These are phyloP conservation scores for Forsythia viridissima DNA, from an alignment of 257 asterid species.

Conservation along the genomic window DNA sequence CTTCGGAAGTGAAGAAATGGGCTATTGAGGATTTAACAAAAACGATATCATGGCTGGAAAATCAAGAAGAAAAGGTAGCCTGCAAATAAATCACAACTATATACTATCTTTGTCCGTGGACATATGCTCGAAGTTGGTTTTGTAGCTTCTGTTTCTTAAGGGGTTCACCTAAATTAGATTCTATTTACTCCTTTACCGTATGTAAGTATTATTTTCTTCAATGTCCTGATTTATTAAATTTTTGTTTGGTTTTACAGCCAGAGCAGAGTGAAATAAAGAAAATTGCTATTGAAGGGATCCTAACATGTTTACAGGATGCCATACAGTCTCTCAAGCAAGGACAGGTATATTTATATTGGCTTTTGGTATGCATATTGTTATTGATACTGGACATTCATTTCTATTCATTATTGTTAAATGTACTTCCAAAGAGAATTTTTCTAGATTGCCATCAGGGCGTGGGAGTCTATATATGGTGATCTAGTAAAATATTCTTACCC, in stretches of 20 bases:
- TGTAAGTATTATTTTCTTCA: neutral
- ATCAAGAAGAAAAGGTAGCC: conserved; percentile 85
- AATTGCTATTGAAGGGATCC: conserved; percentile 87
- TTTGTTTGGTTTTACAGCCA: conserved; percentile 54
- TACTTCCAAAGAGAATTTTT: neutral
- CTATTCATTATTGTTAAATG: neutral
- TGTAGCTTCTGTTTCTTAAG: neutral
- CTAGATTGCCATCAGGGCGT: neutral
- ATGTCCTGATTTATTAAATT: conserved; percentile 11
- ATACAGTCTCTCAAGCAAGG: conserved; percentile 75
- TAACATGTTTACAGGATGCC: conserved; percentile 86
- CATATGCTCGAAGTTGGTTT: conserved; percentile 5
- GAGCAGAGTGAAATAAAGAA: conserved; percentile 68
- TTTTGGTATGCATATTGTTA: neutral
- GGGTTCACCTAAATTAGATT: neutral
- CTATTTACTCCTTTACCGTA: neutral
- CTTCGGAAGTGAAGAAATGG: conserved; percentile 78
- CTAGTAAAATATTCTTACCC: no score
- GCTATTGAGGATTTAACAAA: conserved; percentile 72
- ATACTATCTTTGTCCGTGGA: conserved; percentile 14
- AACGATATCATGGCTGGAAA: conserved; percentile 82
- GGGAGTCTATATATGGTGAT: no score
- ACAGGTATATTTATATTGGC: conserved; percentile 40
- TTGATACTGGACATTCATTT: neutral
- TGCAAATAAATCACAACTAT: conserved; percentile 4